Evolutionary conservation across 345 rosid genomes (phyloP).

Genomic region (Cardamine occulta): DNA sequence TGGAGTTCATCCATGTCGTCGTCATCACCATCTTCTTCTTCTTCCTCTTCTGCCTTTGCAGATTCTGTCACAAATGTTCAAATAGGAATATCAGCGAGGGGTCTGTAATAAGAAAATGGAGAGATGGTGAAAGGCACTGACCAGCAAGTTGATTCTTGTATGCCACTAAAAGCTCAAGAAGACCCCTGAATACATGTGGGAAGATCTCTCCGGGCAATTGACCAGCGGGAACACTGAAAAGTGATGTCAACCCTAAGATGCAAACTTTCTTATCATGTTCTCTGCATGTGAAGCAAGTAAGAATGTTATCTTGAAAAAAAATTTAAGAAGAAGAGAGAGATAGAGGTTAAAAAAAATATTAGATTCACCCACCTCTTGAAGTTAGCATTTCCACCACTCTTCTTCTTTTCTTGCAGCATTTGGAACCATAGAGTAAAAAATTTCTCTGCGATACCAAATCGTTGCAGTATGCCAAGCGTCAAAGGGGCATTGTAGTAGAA

Average conservation of each 20-base stretch:
- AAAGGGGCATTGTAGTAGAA: constrained; percentile 84
- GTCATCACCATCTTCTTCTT: constrained; percentile 55
- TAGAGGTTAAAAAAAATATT: background rate
- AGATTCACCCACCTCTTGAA: constrained; percentile 73
- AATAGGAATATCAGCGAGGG: background rate
- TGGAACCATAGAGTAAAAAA: constrained; percentile 86
- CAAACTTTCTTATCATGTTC: constrained; percentile 97
- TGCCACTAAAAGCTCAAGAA: constrained; percentile 84
- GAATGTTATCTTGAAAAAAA: background rate
- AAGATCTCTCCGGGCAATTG: constrained; percentile 85
- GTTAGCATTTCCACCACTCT: constrained; percentile 75
- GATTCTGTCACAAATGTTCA: constrained; percentile 56
- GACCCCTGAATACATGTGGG: constrained; percentile 78
- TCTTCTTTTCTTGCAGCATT: constrained; percentile 92
- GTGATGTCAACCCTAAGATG: constrained; percentile 91
- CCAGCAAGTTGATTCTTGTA: constrained; percentile 99
- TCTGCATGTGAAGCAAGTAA: constrained; percentile 51
- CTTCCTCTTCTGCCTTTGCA: constrained; percentile 59
- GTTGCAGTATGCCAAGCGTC: constrained; percentile 77
- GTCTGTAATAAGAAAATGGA: background rate
- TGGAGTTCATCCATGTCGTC: constrained; percentile 96
- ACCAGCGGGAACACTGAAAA: constrained; percentile 77
- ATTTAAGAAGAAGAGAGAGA: constrained; percentile 11
- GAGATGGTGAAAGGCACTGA: constrained; percentile 39
- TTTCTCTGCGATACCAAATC: constrained; percentile 72